A percentile compares a stretch with the other conserved stretches of the same genome.
phyloP scores from a whole-genome alignment of 2,329 filamentous ascomycete species.

The Aspergillus chevalieri region DNA sequence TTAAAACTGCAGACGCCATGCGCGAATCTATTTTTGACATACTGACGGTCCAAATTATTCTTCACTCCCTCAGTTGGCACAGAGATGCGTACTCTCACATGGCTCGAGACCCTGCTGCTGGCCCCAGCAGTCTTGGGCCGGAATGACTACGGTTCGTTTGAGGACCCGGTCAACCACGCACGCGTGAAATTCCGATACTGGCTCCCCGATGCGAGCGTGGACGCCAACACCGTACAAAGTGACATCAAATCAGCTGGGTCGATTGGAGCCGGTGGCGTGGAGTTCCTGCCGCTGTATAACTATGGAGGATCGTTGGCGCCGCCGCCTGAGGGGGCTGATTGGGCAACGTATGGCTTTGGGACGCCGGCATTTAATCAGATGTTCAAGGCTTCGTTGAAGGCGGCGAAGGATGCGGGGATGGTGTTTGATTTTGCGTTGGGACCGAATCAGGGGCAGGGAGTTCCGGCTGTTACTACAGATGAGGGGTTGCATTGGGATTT shows the following conservation, averaged over 20 bases:
- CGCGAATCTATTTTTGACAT: too few relatives aligned
- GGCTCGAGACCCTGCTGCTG: neutral
- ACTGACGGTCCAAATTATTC: neutral
- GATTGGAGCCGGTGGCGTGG: slow-evolving; percentile 34
- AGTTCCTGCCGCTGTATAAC: slow-evolving; percentile 35
- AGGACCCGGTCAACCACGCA: slow-evolving; percentile 21
- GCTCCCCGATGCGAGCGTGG: slow-evolving; percentile 34
- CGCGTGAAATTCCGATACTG: slow-evolving; percentile 34
- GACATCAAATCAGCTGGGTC: slow-evolving; percentile 27
- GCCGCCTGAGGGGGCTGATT: slow-evolving; percentile 21
- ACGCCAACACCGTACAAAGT: slow-evolving; percentile 18
- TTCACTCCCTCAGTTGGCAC: neutral
- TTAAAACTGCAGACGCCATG: too few relatives aligned
- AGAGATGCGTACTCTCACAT: neutral
- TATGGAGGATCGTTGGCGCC: slow-evolving; percentile 23
- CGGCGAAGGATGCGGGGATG: slow-evolving; percentile 30
- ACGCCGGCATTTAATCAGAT: slow-evolving; percentile 25
- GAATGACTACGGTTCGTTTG: slow-evolving; percentile 9
- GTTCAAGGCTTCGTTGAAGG: slow-evolving; percentile 23
- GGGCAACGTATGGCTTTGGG: slow-evolving; percentile 38
- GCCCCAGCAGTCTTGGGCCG: neutral
- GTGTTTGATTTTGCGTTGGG: slow-evolving; percentile 44
- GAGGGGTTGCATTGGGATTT: slow-evolving; percentile 24
- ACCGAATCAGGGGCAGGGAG: slow-evolving; percentile 44
- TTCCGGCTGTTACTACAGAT: slow-evolving; percentile 31